phyloP scores from a whole-genome alignment of 208 protist species.

The Leishmania tarentolae region DNA sequence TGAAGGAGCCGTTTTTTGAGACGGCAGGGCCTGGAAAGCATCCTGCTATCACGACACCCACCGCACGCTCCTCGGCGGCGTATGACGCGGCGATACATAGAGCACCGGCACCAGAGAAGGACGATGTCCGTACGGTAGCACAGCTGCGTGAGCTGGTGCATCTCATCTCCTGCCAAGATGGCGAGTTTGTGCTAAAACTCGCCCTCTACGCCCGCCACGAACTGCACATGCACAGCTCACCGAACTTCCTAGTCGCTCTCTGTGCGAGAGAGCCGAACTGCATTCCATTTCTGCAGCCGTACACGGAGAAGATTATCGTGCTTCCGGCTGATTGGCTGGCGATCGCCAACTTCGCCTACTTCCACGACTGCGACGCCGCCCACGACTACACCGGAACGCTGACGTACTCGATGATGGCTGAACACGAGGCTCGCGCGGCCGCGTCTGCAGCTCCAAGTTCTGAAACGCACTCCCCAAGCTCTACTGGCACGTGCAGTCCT shows the following conservation, averaged over 20 bases:
- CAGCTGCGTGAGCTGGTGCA: conserved; percentile 64
- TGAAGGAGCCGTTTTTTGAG: conserved; percentile 78
- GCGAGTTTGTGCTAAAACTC: conserved; percentile 92
- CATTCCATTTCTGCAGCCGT: conserved; percentile 83
- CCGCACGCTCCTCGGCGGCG: background rate
- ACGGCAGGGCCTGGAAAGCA: conserved; percentile 3
- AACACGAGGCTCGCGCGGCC: background rate
- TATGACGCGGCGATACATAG: background rate
- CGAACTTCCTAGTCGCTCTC: conserved; percentile 91
- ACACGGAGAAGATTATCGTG: conserved; percentile 80
- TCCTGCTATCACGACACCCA: background rate
- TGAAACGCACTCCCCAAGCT: background rate
- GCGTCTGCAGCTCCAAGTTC: background rate
- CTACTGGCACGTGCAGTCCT: background rate
- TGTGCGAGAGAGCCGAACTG: conserved; percentile 75
- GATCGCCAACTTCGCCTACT: conserved; percentile 85
- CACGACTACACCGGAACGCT: conserved; percentile 17
- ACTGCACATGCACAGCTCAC: conserved; percentile 90
- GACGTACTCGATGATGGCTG: background rate
- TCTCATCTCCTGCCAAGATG: conserved; percentile 61
- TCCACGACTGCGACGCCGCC: conserved; percentile 46
- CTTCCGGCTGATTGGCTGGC: conserved; percentile 95
- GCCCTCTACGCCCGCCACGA: conserved; percentile 92
- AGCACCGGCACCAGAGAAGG: background rate
- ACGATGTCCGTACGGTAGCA: conserved; percentile 21